Percentiles rank a stretch among this genome's conserved stretches.
Evolutionary conservation across 2,329 filamentous ascomycete species (phyloP).

Genomic region (Phialophora chinensis): DNA sequence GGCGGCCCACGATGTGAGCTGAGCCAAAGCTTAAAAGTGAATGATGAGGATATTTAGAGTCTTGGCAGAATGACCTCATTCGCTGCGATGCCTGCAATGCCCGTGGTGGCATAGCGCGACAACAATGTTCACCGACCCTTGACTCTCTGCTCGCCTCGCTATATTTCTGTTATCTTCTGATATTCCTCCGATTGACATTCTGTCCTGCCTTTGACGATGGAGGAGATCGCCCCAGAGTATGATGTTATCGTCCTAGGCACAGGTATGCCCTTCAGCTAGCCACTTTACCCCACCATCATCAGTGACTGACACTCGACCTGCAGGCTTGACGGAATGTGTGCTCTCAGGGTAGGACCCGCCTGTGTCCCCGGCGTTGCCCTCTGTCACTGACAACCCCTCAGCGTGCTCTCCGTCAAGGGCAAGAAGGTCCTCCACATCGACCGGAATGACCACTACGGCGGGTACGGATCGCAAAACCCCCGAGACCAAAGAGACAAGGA

Average conservation of each 20-base stretch:
- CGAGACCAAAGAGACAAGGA: neutral
- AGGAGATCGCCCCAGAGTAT: conserved; percentile 98
- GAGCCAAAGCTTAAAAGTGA: neutral
- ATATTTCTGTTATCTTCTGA: conserved; percentile 10
- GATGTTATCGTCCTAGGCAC: conserved; percentile 98
- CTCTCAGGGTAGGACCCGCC: conserved; percentile 80
- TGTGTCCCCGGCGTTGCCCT: no score
- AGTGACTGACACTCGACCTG: conserved; percentile 43
- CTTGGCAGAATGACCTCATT: conserved; percentile 26
- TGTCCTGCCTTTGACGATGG: conserved; percentile 67
- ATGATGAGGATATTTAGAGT: neutral
- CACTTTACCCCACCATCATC: conserved; percentile 38
- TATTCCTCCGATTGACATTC: conserved; percentile 10
- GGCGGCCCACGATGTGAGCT: neutral
- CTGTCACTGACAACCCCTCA: conserved; percentile 45
- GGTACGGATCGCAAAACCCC: conserved; percentile 63
- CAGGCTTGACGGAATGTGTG: conserved; percentile 97
- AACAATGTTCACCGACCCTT: conserved; percentile 31
- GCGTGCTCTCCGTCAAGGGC: conserved; percentile 96
- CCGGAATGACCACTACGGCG: conserved; percentile 97
- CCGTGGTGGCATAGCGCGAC: conserved; percentile 21
- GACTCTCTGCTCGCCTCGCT: conserved; percentile 2
- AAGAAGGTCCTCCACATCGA: conserved; percentile 99
- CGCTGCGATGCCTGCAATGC: conserved; percentile 10
- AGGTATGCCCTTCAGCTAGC: conserved; percentile 63